Evolutionary conservation across 2,329 filamentous ascomycete species (phyloP).

Genomic region (Venturia asperata): DNA sequence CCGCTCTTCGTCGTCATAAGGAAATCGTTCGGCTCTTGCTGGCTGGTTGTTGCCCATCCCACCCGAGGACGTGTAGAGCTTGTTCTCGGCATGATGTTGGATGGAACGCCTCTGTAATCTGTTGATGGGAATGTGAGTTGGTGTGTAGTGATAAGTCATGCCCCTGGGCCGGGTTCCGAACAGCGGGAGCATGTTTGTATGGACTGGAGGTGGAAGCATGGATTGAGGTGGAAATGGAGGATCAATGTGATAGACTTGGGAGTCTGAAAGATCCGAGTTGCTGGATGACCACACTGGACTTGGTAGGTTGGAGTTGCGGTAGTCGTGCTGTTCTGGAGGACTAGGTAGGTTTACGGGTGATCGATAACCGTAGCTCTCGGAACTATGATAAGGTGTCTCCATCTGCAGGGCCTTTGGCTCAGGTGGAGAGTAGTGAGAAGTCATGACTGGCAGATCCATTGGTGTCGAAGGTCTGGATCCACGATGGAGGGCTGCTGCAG

Average conservation of each 20-base stretch:
- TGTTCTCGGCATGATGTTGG: conserved; percentile 5
- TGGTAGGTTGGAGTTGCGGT: neutral
- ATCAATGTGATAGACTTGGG: neutral
- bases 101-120: conserved; percentile 14
- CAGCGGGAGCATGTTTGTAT: neutral
- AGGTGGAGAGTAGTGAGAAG: conserved; percentile 5
- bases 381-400: neutral
- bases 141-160: neutral
- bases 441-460: neutral
- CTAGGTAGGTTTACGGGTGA: neutral
- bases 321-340: conserved; percentile 7
- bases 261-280: conserved; percentile 5
- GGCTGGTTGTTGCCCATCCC: neutral
- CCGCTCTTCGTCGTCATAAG: conserved; percentile 18
- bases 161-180: neutral
- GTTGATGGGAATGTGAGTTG: neutral
- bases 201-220: neutral
- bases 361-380: neutral
- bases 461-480: conserved; percentile 13
- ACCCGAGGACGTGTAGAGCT: conserved; percentile 7
- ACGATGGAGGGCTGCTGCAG: conserved; percentile 11
- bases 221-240: neutral
- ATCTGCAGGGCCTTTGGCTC: neutral
- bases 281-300: conserved; percentile 6
- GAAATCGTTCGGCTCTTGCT: conserved; percentile 11